Evolutionary conservation across 192 early-diverging fungal species (phyloP).

Genomic region (Linnemannia hyalina): DNA sequence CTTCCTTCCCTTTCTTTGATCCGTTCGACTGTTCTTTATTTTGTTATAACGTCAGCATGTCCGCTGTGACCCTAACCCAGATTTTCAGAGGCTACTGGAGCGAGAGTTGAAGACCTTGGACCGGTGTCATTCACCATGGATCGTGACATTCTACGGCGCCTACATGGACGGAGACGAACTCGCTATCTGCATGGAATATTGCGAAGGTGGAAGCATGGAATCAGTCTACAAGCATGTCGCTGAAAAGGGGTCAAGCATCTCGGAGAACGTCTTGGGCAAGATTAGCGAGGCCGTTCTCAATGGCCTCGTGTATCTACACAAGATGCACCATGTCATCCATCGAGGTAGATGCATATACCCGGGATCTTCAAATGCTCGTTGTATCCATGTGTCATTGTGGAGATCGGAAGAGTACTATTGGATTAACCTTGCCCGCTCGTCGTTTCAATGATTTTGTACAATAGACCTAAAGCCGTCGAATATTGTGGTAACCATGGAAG

Average conservation of each 20-base stretch:
- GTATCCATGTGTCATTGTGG: neutral
- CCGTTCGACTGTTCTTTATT: neutral
- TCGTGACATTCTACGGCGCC: conserved; percentile 97
- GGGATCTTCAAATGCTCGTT: neutral
- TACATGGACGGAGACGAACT: conserved; percentile 89
- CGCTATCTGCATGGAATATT: conserved; percentile 98
- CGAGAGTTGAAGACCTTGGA: conserved; percentile 92
- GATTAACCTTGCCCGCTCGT: neutral
- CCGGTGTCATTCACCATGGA: conserved; percentile 91
- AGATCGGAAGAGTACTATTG: neutral
- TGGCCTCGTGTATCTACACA: conserved; percentile 93
- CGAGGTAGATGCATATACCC: conserved; percentile 66
- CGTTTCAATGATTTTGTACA: neutral
- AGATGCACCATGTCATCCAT: conserved; percentile 88
- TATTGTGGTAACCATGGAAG: conserved; percentile 89
- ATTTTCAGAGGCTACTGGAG: conserved; percentile 84
- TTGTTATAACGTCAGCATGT: conserved; percentile 23
- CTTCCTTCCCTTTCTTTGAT: conserved; percentile 3
- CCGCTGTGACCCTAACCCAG: conserved; percentile 60
- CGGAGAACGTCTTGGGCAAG: conserved; percentile 89
- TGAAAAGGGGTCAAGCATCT: conserved; percentile 77
- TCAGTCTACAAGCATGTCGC: conserved; percentile 87
- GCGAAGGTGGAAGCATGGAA: conserved; percentile 94
- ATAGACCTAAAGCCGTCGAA: conserved; percentile 98
- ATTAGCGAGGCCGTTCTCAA: conserved; percentile 92